Percentiles rank a stretch among this genome's conserved stretches.
phyloP scores from a whole-genome alignment of 169 alveolate species.

The Cryptosporidium meleagridis region DNA sequence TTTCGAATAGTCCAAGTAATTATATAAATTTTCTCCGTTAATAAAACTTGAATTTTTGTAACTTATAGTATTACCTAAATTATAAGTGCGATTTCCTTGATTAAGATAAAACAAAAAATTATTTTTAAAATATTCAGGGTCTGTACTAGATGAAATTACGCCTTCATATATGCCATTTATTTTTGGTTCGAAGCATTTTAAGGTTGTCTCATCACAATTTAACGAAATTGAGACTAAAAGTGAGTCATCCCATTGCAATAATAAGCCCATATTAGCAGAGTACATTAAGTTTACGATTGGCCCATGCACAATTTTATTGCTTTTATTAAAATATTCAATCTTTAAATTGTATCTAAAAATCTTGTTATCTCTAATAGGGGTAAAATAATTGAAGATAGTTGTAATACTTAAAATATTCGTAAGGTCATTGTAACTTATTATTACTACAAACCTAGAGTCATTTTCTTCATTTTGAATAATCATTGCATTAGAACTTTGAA shows the following conservation, averaged over 20 bases:
- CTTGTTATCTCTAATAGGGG: not conserved
- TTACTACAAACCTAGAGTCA: not conserved
- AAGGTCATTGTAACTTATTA: conserved; percentile 12
- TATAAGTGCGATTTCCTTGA: not conserved
- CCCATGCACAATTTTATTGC: conserved; percentile 13
- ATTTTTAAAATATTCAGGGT: conserved; percentile 3
- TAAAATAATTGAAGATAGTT: conserved; percentile 21
- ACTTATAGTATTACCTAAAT: not conserved
- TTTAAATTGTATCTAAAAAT: conserved; percentile 32
- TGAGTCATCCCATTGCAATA: conserved; percentile 53
- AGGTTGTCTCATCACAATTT: conserved; percentile 19
- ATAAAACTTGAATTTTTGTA: conserved; percentile 1
- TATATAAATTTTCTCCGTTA: conserved; percentile 16
- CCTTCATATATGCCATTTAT: conserved; percentile 31
- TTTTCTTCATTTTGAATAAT: conserved; percentile 1
- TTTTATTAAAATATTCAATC: conserved; percentile 15
- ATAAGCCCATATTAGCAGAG: not conserved
- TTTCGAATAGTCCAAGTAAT: not conserved
- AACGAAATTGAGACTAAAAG: not conserved
- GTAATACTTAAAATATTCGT: conserved; percentile 33
- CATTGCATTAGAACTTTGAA: conserved; percentile 3
- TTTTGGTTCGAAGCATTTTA: conserved; percentile 21
- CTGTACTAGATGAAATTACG: conserved; percentile 1
- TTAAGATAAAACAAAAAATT: conserved; percentile 3
- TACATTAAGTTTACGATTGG: not conserved